Evolutionary conservation across 129 eudicot genomes (phyloP), one percentile per base, ranked within the genome.

Genomic region (Chrysanthemum lavandulifolium): DNA sequence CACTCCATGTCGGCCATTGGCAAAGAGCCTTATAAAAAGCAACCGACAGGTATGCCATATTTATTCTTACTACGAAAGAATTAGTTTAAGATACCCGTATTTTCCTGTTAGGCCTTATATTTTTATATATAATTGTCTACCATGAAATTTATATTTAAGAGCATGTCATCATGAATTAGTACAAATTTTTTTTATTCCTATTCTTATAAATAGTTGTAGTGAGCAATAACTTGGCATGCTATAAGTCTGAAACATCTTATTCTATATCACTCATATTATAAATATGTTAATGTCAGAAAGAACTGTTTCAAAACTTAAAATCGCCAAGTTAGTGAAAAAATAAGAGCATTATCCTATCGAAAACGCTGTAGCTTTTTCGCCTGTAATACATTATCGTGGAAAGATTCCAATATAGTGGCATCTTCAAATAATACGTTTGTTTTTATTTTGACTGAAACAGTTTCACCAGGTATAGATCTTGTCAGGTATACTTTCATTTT

Each of bases 1-100:
- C 51, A 95, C 91, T 62, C 99, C 99, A 8, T 88, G 96, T 73
- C 86, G 92, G 73, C 61, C 94, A 72, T 80, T 95, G 70, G 99
- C 99, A 27, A 95, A 95, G 77, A 89, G 72, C 62, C 97, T 95
- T 27, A 50, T 95, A 67, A 90, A 95, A 82, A 86, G 81, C 68
- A 91, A 90, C 73, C 81, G 99, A 11, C 97, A 95, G 97, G 99
- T 95, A 83, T 69, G 64, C 62, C 21, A 10, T 54, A 57, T 43
- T 15, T 72, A 21, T 70, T 51, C 74, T 51, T 50, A 47, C 15
- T 64, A 66, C 65, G 10, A 25, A 70, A 70, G 13, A 13, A 43
- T 63, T 51, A 51, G 9, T 33, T 33, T 33, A 12, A 31, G 13
- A 61, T 15, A 8, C 21, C 58, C 0, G 11, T 73, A 6, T 19